Evolutionary conservation across 2,329 filamentous ascomycete genomes (phyloP), one percentile per base, ranked within the genome.

Genomic region (Fusarium acutatum): DNA sequence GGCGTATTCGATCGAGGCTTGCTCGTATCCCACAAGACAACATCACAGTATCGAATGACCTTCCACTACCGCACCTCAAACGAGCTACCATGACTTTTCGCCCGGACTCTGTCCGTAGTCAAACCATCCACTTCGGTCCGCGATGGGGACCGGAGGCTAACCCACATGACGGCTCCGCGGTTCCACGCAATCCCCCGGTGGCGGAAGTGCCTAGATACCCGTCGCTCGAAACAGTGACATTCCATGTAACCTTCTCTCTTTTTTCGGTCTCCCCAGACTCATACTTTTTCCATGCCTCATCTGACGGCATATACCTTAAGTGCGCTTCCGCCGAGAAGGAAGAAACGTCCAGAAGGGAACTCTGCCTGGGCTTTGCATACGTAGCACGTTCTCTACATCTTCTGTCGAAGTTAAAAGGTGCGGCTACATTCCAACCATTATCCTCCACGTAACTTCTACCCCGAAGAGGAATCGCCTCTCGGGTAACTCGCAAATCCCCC

Each of bases 281-380:
- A 49, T 61, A 49, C 53, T 69, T 64, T 40, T 35, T 28, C 24
- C 56, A 52, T 59, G 37, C 64, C 54, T 61, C 38, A 20, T 32
- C 18, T 40, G 26, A 17, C 52, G 53, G 53, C 17, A 53, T 15
- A 5, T 69, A 56, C 59, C 60, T 54, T 64, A 28, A 32, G 49
- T 28, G 28, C 37, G 57, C 56, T 47, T 54, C 52, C 57, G 56
- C 59, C 67, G 59, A 71, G 43, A 49, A 60, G 32, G 26, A 30
- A 50, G 32, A 59, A 58, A 65, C 50, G 41, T 71, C 62, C 41
- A 74, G 66, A 73, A 71, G 53, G 34, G 53, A 62, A 47, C 38
- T 53, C 28, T 62, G 46, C 54, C 60, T 60, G 38, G 24, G 28
- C 40, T 49, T 64, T 32, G 67, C 59, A 24, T 26, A n/a, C 35